A percentile compares a stretch with the other conserved stretches of the same genome.
Evolutionary conservation across 1,284 basidiomycete genomes (phyloP).

Genomic region (Fomitopsis palustris): DNA sequence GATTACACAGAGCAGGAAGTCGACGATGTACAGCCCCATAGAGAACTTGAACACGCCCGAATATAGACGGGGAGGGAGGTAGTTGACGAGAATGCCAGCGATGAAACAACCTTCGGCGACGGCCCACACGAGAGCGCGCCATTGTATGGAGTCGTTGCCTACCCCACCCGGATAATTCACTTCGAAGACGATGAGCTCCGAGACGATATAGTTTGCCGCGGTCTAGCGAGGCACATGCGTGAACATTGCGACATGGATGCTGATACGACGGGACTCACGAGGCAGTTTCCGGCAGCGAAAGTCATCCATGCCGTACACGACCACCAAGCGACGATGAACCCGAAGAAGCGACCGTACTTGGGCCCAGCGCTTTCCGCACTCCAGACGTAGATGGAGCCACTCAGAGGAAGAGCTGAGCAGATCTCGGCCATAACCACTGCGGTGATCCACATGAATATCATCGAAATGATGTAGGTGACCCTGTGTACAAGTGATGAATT

Average conservation of each 20-base stretch:
- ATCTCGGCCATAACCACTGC: slow-evolving; percentile 84
- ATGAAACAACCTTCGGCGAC: slow-evolving; percentile 70
- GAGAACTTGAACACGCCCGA: slow-evolving; percentile 74
- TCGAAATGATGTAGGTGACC: slow-evolving; percentile 77
- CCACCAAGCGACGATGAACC: slow-evolving; percentile 89
- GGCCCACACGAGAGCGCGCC: slow-evolving; percentile 79
- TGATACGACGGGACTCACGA: slow-evolving; percentile 44
- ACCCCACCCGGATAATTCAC: slow-evolving; percentile 77
- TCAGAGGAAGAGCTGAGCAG: slow-evolving; percentile 80
- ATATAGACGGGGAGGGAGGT: slow-evolving; percentile 73
- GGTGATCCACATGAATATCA: slow-evolving; percentile 82
- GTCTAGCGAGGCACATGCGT: slow-evolving; percentile 41
- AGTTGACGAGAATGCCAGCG: slow-evolving; percentile 74
- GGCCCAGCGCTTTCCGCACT: slow-evolving; percentile 84
- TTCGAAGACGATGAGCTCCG: slow-evolving; percentile 76
- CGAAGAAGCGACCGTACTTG: slow-evolving; percentile 79
- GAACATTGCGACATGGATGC: neutral
- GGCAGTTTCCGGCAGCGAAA: slow-evolving; percentile 79
- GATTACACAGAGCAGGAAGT: slow-evolving; percentile 81
- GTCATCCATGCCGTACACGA: slow-evolving; percentile 89
- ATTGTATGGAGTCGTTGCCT: slow-evolving; percentile 69
- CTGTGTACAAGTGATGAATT: slow-evolving; percentile 32
- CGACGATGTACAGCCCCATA: slow-evolving; percentile 69
- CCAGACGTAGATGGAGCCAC: slow-evolving; percentile 90
- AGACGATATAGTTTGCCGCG: slow-evolving; percentile 82